Evolutionary conservation across 371 early-diverging fungal genomes (phyloP), one percentile per base, ranked within the genome.

Genomic region (Actinomucor elegans): DNA sequence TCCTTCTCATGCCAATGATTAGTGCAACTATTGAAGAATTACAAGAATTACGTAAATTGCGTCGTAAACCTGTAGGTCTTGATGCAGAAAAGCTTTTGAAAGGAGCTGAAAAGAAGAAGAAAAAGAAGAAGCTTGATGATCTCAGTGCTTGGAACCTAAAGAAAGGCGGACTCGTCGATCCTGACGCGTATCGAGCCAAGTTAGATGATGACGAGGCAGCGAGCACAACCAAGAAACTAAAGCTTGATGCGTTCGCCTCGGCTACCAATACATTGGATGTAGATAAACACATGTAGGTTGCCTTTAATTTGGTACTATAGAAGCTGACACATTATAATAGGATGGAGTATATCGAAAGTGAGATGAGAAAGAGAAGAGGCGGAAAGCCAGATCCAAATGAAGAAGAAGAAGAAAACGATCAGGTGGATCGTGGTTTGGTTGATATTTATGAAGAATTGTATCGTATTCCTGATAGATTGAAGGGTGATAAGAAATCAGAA

Each of bases 211-310:
- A 54, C 10, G 55, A 60, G 14, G 26, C 33, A 20, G 24, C 32
- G 8, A 48, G 18, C 21, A 47, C 28, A 33, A 21, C 34, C 17
- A 59, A 60, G 23, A 61, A 75, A 24, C 53, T 75, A 24, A 79
- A 80, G 29, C 59, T 85, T 18, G 85, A 89, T 40, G 76, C 89
- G 4, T 94, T 93, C 51, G 90, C 92, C 0, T 86, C 82, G 28
- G 91, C 90, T 57, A 92, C 91, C 17, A 91, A 93, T 61, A 78
- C 77, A 10, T 63, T 94, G 51, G 94, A 93, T 61, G 91, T 89
- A 8, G 88, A 93, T 65, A 92, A 90, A 53, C 90, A 91, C 59
- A 92, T 93, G 88, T 77, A 74, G 57, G 45, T 18, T 27, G 9
- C 12, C 14, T 35, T 26, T 14, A 38, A 14, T 12, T 14, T n/a